Conservation (phyloP, 768 basidiomycete species). For the Leucocoprinus leucothites region DNA sequence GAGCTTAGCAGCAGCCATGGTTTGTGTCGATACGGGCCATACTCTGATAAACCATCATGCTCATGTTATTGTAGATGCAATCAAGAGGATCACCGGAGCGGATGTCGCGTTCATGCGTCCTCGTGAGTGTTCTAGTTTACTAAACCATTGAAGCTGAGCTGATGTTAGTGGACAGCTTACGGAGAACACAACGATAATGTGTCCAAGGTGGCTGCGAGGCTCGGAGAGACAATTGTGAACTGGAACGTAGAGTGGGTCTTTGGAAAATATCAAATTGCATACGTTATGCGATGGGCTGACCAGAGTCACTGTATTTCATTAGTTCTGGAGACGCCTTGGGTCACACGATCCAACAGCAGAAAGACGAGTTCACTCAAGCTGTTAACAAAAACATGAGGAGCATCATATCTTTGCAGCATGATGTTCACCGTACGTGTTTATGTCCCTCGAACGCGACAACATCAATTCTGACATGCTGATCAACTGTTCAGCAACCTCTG, state of each 20-base stretch:
- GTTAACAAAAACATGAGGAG: background rate
- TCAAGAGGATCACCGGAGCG: constrained; percentile 33
- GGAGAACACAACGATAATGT: constrained; percentile 14
- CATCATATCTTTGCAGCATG: constrained; percentile 14
- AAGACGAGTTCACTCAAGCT: constrained; percentile 5
- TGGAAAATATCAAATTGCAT: too few species aligned
- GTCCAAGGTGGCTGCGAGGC: constrained; percentile 7
- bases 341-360: background rate
- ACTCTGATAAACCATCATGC: background rate
- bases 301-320: background rate
- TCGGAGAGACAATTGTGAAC: constrained; percentile 10
- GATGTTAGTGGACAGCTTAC: constrained; percentile 6
- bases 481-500: background rate
- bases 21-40: constrained; percentile 12
- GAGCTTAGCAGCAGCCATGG: constrained; percentile 32
- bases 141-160: background rate
- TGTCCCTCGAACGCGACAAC: background rate
- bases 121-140: constrained; percentile 30
- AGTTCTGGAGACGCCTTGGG: constrained; percentile 15
- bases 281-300: too few species aligned
- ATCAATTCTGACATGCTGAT: background rate
- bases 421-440: constrained; percentile 12
- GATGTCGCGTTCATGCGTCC: constrained; percentile 37
- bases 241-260: constrained; percentile 17
- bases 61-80: constrained; percentile 28